These are phyloP conservation scores for Kalanchoe fedtschenkoi DNA, from an alignment of 164 flowering plant genomes.

Conservation along the genomic window DNA sequence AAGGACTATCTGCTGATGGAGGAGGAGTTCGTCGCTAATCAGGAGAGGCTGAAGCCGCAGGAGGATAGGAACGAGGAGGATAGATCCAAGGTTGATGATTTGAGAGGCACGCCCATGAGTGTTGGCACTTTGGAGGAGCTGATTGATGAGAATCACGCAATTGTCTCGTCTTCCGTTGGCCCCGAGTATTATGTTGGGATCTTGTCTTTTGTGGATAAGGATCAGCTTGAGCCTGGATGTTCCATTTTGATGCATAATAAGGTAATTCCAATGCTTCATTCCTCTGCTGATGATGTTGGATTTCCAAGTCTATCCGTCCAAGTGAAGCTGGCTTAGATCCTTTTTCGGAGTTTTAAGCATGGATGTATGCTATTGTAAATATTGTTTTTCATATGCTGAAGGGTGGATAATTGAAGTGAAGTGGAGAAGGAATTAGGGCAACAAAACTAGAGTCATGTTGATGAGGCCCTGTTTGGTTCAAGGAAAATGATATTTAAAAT, in stretches of 20 bases:
- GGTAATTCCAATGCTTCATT: conserved; percentile 37
- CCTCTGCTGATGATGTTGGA: conserved; percentile 34
- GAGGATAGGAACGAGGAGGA: conserved; percentile 44
- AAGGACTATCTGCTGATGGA: conserved; percentile 44
- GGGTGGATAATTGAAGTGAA: no score
- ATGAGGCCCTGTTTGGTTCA: no score
- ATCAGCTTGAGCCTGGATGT: conserved; percentile 48
- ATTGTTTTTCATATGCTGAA: no score
- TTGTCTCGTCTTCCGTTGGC: conserved; percentile 37
- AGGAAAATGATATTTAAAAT: no score
- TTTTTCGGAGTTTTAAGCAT: no score
- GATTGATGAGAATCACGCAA: conserved; percentile 47
- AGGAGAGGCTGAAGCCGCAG: conserved; percentile 40
- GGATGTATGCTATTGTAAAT: no score
- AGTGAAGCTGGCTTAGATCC: no score
- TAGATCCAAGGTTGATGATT: conserved; percentile 35
- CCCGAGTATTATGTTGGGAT: conserved; percentile 42
- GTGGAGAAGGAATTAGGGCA: no score
- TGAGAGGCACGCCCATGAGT: conserved; percentile 42
- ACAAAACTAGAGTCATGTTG: no score
- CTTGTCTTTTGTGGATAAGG: conserved; percentile 41
- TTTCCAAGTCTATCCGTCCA: no score
- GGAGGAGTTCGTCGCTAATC: conserved; percentile 34
- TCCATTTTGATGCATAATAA: conserved; percentile 46
- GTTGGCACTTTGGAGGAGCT: conserved; percentile 44